Conservation (phyloP, 176 grass and related monocot species). For the Cenchrus americanus region DNA sequence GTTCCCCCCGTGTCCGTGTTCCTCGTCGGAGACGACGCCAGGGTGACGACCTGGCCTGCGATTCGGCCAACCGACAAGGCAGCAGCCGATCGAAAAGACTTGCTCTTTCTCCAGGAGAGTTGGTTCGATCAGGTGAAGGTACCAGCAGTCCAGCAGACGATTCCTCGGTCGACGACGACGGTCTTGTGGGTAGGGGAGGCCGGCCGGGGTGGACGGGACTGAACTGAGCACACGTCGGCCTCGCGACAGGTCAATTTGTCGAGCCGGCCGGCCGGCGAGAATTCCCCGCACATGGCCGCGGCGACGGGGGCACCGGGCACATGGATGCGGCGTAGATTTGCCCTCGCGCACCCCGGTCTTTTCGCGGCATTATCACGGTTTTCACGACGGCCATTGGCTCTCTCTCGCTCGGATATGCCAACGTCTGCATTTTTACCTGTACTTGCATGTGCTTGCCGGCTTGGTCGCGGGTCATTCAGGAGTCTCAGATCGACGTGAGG, state of each 20-base stretch:
- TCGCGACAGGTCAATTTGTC: slow-evolving; percentile 27
- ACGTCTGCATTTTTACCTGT: slow-evolving; percentile 8
- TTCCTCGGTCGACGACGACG: not conserved
- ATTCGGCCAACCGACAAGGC: not conserved
- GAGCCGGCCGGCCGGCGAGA: slow-evolving; percentile 10
- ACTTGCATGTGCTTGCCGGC: slow-evolving; percentile 7
- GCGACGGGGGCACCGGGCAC: not conserved
- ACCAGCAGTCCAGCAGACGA: not conserved
- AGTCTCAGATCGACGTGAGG: too few species aligned
- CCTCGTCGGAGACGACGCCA: not conserved
- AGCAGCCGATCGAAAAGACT: not conserved
- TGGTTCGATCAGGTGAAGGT: not conserved
- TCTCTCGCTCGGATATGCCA: not conserved
- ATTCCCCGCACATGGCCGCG: slow-evolving; percentile 44
- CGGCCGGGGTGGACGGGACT: not conserved
- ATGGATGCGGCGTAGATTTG: slow-evolving; percentile 10
- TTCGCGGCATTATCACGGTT: slow-evolving; percentile 22
- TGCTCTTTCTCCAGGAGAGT: not conserved
- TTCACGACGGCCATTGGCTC: not conserved
- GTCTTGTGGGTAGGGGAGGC: not conserved
- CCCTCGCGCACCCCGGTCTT: not conserved
- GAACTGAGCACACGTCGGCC: slow-evolving; percentile 25
- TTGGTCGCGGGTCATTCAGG: not conserved
- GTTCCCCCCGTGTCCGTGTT: not conserved
- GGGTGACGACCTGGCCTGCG: not conserved